Evolutionary conservation across 116 monocot genomes (phyloP).

Genomic region (Iris pallida): DNA sequence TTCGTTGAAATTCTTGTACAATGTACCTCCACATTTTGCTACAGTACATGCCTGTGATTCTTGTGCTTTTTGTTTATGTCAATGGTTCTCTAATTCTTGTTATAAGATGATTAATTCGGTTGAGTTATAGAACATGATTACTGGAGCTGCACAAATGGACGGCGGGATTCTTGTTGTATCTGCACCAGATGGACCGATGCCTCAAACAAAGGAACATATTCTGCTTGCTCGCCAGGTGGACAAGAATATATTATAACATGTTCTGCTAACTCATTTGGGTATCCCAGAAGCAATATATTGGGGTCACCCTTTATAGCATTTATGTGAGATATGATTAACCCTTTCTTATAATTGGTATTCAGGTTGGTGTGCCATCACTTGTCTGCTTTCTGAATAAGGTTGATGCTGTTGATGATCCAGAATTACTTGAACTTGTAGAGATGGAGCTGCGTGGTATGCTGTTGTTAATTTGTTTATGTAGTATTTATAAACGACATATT

Average conservation of each 20-base stretch:
- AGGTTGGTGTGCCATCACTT: slow-evolving; percentile 98
- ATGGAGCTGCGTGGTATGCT: slow-evolving; percentile 94
- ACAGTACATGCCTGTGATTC: too few species aligned
- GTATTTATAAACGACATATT: background rate
- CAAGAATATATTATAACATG: background rate
- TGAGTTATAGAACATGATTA: slow-evolving; percentile 85
- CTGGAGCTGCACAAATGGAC: slow-evolving; percentile 99
- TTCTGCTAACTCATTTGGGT: slow-evolving; percentile 1
- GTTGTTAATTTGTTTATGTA: background rate
- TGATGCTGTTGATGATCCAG: slow-evolving; percentile 98
- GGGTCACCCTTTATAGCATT: background rate
- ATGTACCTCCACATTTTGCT: too few species aligned
- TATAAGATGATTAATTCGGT: background rate
- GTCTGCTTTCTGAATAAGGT: slow-evolving; percentile 98
- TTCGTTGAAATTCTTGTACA: too few species aligned
- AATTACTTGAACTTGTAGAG: slow-evolving; percentile 90
- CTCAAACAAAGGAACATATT: slow-evolving; percentile 98
- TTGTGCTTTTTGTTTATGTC: too few species aligned
- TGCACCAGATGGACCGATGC: slow-evolving; percentile 98
- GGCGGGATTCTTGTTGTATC: slow-evolving; percentile 98
- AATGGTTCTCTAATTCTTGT: too few species aligned
- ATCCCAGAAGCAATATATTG: background rate
- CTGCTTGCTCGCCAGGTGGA: slow-evolving; percentile 93
- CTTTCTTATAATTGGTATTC: background rate
- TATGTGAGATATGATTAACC: too few species aligned